These are phyloP conservation scores for Combretum micranthum DNA, from an alignment of 345 rosid genomes.

Conservation along the genomic window DNA sequence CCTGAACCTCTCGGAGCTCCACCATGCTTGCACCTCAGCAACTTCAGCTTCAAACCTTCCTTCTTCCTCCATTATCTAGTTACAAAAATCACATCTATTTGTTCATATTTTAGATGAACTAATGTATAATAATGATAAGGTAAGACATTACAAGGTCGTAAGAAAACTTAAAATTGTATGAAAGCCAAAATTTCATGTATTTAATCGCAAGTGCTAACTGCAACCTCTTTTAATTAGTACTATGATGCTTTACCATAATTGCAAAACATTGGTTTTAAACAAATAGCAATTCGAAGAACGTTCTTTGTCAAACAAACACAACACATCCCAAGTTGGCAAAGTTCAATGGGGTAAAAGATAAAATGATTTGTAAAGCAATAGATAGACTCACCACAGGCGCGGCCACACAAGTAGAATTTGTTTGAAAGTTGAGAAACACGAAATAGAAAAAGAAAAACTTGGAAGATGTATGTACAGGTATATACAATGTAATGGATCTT, in stretches of 20 bases:
- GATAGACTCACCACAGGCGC: constrained; percentile 76
- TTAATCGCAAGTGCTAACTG: no score
- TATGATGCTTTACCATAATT: no score
- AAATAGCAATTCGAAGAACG: no score
- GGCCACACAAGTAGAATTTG: constrained; percentile 47
- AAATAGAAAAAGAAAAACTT: background rate
- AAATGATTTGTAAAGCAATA: no score
- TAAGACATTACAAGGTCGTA: no score
- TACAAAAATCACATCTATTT: background rate
- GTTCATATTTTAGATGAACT: background rate
- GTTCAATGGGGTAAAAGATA: background rate
- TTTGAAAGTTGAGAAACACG: background rate
- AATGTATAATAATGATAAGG: background rate
- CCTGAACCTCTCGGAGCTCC: constrained; percentile 96
- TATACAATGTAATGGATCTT: background rate
- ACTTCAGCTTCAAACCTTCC: constrained; percentile 84
- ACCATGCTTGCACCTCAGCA: constrained; percentile 94
- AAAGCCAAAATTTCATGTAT: no score
- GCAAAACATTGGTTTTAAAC: no score
- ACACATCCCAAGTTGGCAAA: no score
- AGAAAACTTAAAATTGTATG: no score
- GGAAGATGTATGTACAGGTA: constrained; percentile 19
- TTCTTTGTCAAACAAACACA: no score
- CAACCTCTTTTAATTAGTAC: no score
- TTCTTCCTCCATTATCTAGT: constrained; percentile 88